These are phyloP conservation scores for Bifiguratus adelaidae DNA, from an alignment of 192 early-diverging fungal species.

Conservation along the genomic window DNA sequence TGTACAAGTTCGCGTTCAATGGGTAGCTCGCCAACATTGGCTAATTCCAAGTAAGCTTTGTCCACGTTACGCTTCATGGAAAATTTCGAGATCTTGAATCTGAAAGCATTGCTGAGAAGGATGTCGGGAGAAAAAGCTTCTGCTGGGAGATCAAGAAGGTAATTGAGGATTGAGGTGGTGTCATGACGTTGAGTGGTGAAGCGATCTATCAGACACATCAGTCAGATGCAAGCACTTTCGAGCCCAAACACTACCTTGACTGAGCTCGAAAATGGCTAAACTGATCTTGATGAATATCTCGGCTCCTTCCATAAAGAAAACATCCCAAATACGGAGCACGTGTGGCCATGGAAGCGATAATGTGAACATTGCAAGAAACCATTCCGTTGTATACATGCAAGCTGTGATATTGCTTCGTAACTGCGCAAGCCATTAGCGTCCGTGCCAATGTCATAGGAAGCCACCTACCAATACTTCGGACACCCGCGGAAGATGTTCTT, in stretches of 20 bases:
- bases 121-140: slow-evolving; percentile 45
- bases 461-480: slow-evolving; percentile 52
- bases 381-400: slow-evolving; percentile 86
- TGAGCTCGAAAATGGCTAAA: slow-evolving; percentile 53
- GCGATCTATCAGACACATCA: slow-evolving; percentile 19
- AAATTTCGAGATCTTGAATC: slow-evolving; percentile 52
- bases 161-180: slow-evolving; percentile 60
- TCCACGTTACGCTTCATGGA: slow-evolving; percentile 36
- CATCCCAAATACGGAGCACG: slow-evolving; percentile 87
- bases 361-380: slow-evolving; percentile 91
- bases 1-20: slow-evolving; percentile 19
- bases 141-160: slow-evolving; percentile 72
- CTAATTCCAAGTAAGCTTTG: slow-evolving; percentile 8
- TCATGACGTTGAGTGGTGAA: slow-evolving; percentile 68
- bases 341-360: slow-evolving; percentile 79
- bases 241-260: slow-evolving; percentile 20
- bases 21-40: slow-evolving; percentile 9
- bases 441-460: too few species aligned
- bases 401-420: neutral
- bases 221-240: neutral
- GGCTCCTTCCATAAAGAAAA: slow-evolving; percentile 75
- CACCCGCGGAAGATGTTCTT: slow-evolving; percentile 54
- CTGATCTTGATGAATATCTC: slow-evolving; percentile 80
- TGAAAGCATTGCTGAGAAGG: slow-evolving; percentile 56
- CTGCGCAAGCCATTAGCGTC: neutral